A percentile compares a stretch with the other conserved stretches of the same genome.
These are phyloP conservation scores for Friedmanniomyces endolithicus DNA, from an alignment of 495 filamentous ascomycete species.

Conservation along the genomic window DNA sequence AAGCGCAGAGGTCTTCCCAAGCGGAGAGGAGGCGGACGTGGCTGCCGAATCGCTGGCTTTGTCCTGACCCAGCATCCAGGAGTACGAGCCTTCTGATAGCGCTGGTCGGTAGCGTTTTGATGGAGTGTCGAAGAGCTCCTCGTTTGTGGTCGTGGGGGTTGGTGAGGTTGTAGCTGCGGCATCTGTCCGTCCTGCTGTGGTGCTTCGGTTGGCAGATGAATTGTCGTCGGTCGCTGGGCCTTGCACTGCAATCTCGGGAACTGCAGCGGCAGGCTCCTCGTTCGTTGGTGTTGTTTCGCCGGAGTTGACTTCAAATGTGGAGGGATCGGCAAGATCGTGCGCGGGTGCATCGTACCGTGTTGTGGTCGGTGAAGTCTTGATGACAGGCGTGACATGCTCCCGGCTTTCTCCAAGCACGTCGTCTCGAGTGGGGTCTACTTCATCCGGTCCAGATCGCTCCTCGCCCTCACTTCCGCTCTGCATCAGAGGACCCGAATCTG, in stretches of 20 bases:
- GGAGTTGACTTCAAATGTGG: slow-evolving; percentile 5
- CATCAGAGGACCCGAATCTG: neutral
- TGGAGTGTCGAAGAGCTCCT: neutral
- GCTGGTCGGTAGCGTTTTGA: slow-evolving; percentile 35
- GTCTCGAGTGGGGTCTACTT: neutral
- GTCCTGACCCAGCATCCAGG: slow-evolving; percentile 80
- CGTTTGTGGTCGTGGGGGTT: neutral
- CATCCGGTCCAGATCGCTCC: neutral
- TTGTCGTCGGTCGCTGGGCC: neutral
- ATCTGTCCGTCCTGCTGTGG: neutral
- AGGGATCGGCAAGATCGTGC: slow-evolving; percentile 2
- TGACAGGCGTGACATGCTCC: neutral
- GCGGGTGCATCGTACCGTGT: neutral
- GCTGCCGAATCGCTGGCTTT: neutral
- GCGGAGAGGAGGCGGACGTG: neutral
- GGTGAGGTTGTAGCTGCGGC: neutral
- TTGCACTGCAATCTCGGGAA: neutral
- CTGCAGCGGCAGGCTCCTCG: neutral
- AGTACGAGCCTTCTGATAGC: slow-evolving; percentile 75
- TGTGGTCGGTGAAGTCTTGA: neutral
- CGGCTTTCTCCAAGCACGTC: neutral
- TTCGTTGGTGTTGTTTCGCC: neutral
- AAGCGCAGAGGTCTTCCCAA: neutral
- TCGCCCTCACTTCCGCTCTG: neutral
- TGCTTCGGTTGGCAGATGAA: neutral